A percentile compares a stretch with the other conserved stretches of the same genome.
phyloP scores from a whole-genome alignment of 2,329 filamentous ascomycete species.

The Colletotrichum sansevieriae region DNA sequence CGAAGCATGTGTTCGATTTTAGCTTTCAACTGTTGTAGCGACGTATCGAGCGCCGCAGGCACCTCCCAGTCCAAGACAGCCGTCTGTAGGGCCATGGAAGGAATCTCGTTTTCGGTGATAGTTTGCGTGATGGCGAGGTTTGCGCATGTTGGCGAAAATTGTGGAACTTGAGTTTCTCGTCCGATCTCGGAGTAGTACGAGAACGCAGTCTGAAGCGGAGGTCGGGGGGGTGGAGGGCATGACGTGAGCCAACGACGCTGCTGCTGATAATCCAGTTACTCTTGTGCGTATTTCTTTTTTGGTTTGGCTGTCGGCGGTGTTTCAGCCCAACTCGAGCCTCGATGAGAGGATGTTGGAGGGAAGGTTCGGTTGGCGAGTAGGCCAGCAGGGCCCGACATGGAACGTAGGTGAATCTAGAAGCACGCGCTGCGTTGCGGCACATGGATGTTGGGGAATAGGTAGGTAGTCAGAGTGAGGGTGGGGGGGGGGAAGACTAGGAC shows the following conservation, averaged over 20 bases:
- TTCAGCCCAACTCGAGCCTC: too few relatives aligned
- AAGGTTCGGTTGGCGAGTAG: too few relatives aligned
- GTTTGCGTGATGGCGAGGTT: constrained; percentile 12
- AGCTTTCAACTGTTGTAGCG: not conserved
- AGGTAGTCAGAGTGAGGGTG: too few relatives aligned
- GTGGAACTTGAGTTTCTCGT: not conserved
- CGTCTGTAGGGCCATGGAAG: not conserved
- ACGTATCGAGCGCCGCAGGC: not conserved
- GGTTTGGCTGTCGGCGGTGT: too few relatives aligned
- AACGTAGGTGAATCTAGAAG: too few relatives aligned
- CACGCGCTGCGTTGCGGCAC: too few relatives aligned
- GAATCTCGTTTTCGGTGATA: not conserved
- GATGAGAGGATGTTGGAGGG: too few relatives aligned
- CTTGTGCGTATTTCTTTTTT: not conserved
- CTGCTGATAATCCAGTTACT: too few relatives aligned
- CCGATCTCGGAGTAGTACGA: not conserved
- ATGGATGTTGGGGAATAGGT: too few relatives aligned
- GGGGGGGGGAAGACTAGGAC: too few relatives aligned
- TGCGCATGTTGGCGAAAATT: constrained; percentile 4
- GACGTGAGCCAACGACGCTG: not conserved
- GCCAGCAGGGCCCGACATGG: too few relatives aligned
- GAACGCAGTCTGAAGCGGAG: not conserved
- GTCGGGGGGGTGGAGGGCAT: not conserved
- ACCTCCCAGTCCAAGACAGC: not conserved
- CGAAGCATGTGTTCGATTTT: not conserved